Conservation (phyloP, 352 stramenopile species). For the Globisporangium radiosum region DNA sequence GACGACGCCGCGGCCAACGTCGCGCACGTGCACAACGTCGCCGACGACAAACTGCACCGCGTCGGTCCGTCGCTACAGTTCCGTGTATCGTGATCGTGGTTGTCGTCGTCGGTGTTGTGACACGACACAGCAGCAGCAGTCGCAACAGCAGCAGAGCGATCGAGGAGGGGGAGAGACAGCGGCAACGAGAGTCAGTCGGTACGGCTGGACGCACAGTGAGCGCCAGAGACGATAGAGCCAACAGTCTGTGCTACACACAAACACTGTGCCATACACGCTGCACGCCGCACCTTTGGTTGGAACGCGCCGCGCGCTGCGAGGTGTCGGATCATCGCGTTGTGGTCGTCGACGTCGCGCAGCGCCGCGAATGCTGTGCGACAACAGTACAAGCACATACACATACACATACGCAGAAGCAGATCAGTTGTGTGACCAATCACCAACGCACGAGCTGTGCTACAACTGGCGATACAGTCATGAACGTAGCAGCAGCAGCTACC, state of each 20-base stretch:
- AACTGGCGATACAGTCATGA: no score
- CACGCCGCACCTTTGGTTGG: slow-evolving; percentile 30
- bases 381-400: not conserved
- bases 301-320: slow-evolving; percentile 43
- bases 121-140: not conserved
- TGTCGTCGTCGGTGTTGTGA: no score
- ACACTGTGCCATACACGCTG: not conserved
- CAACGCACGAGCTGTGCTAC: no score
- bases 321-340: slow-evolving; percentile 56
- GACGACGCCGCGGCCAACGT: slow-evolving; percentile 48
- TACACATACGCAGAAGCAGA: not conserved
- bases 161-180: no score
- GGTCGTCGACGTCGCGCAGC: slow-evolving; percentile 54
- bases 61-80: slow-evolving; percentile 35
- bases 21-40: slow-evolving; percentile 60
- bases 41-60: slow-evolving; percentile 52
- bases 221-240: no score
- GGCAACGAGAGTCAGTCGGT: no score
- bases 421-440: not conserved
- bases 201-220: no score
- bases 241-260: no score
- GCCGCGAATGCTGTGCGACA: slow-evolving; percentile 34
- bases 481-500: no score
- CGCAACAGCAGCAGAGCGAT: not conserved
- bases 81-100: no score